Evolutionary conservation across 2,329 filamentous ascomycete species (phyloP), one percentile per base, ranked within the genome.

Genomic region (Clathrospora elynae): DNA sequence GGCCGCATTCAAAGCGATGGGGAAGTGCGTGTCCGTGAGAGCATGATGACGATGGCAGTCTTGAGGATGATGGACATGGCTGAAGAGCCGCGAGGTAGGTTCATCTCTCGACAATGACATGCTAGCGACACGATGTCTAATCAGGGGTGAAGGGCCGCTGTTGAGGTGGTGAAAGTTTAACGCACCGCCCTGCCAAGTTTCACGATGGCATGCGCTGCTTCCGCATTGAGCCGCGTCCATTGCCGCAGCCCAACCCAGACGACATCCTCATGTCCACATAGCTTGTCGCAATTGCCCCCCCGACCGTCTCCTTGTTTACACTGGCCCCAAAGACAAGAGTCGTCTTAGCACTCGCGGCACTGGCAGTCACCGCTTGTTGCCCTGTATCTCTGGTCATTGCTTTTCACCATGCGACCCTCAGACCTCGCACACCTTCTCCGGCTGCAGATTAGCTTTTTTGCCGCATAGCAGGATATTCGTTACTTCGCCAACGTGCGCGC

Each of bases 401-500:
- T 49, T 40, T 40, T 53, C 49, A 57, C 42, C 35, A 59, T 58
- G 54, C 48, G 41, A 43, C 44, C 42, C 40, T 50, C 47, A 35
- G 38, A 38, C 46, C 41, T 41, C 39, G 39, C 31, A 36, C 45
- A 46, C 23, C 34, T 48, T 44, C 37, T 35, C 45, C 42, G 39
- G 34, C 44, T 55, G 42, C 55, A 54, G 38, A 51, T 46, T 46
- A 51, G 45, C 42, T 45, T 35, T 37, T 48, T 34, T 42, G 43
- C 38, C 31, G 54, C 50, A 35, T 61, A 61, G 50, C 55, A 46
- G 53, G 48, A 37, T 44, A 61, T 57, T 55, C 49, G 54, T 51
- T 53, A 51, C 38, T 24, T 40, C 38, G 32, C 36, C 58, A 66
- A 60, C 61, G 64, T 62, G 62, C 50, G 51, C 62, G 52, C 48